Evolutionary conservation across 352 stramenopile species (phyloP).

Genomic region (Pythium apleroticum): DNA sequence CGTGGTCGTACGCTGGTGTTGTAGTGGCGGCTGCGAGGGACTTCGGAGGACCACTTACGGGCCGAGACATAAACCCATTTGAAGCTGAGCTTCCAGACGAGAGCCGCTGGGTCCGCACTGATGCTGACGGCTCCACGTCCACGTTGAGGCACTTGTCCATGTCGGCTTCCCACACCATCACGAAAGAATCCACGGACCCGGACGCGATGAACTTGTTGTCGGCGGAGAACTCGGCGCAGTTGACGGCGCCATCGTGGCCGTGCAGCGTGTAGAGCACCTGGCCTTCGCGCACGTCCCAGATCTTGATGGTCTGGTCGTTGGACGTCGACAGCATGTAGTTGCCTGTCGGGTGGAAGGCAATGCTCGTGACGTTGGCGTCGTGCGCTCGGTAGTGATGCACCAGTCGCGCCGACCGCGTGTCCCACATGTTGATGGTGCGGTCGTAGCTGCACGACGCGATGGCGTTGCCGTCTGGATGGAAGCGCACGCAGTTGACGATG

Average conservation of each 20-base stretch:
- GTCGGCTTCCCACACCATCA: conserved; percentile 87
- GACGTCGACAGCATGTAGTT: conserved; percentile 91
- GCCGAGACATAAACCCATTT: neutral
- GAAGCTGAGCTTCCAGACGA: neutral
- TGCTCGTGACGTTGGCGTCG: conserved; percentile 65
- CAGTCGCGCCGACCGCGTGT: conserved; percentile 74
- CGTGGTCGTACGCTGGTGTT: neutral
- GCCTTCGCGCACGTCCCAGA: conserved; percentile 93
- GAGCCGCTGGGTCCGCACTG: neutral
- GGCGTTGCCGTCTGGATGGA: conserved; percentile 82
- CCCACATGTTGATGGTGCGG: conserved; percentile 83
- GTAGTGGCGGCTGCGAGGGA: neutral
- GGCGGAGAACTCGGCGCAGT: conserved; percentile 66
- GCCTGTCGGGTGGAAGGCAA: conserved; percentile 90
- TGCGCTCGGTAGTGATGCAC: conserved; percentile 93
- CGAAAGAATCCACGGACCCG: conserved; percentile 70
- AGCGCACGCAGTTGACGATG: conserved; percentile 81
- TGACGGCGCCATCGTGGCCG: conserved; percentile 77
- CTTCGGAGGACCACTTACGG: neutral
- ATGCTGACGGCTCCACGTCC: conserved; percentile 28
- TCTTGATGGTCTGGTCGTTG: conserved; percentile 86
- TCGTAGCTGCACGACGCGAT: conserved; percentile 71
- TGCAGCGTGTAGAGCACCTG: conserved; percentile 93
- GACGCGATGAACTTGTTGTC: conserved; percentile 70
- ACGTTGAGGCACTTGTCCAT: conserved; percentile 73